Base-by-base conservation (phyloP, 1,284 basidiomycete species). In the Ceratobasidium sp. region DNA sequence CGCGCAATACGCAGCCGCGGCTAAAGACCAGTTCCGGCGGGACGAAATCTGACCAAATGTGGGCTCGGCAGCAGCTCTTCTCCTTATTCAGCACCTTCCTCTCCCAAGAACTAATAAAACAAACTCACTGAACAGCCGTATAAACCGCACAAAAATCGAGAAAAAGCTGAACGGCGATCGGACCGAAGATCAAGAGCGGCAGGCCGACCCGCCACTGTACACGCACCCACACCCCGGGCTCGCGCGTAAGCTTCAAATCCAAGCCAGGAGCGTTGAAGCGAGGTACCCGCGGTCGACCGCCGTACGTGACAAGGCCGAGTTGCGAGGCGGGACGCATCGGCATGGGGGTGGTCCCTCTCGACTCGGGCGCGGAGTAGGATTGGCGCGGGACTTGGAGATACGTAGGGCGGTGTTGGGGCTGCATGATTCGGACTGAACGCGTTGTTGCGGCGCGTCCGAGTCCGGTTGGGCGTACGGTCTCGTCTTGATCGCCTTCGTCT, bases 61-160 rank as follows among this genome's bases (percentile, higher is more conserved):
- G 79, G 85, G 84, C 59, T 91, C 89, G 80, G 89, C 89, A 8
- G 93, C 92, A 79, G 87, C 87, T 81, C 88, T 89, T 51, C 17
- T 24, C 75, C 36, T 41, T 24, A 22, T 44, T 60, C 33, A 67
- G 45, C 57, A n/a, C 22, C 27, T 41, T 62, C 17, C 15, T 29
- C 44, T 45, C 19, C 44, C 5, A n/a, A 44, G 60, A 48, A 79
- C 1, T 53, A 75, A 41, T 19, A 48, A 51, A 67, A 62, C 71
- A 45, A 17, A 89, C 93, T 84, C 80, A 93, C 93, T 93, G 87
- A 71, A 93, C 81, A 78, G 94, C 81, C 78, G 93, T 89, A 83
- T 89, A 94, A 79, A 90, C 90, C 80, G 89, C 89, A 80, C 93
- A 93, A 82, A 94, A 93, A 80, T 94, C 93, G 81, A 94, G 89